Evolutionary conservation across 2,329 filamentous ascomycete genomes (phyloP), one percentile per base, ranked within the genome.

Genomic region (Aspergillus novofumigatus): DNA sequence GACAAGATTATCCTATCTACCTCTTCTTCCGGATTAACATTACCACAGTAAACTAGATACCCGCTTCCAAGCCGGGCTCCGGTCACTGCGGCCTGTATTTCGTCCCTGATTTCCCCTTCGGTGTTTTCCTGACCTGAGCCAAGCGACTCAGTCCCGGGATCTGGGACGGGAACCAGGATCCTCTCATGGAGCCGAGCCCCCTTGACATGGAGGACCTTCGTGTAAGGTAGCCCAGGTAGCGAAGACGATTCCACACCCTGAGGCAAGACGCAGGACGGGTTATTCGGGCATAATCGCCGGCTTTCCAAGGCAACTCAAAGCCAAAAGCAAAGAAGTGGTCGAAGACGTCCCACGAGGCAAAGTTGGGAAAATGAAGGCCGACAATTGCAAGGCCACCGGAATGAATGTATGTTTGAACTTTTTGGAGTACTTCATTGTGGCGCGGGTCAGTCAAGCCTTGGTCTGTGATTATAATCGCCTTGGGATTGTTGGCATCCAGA

Each of bases 161-260:
- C 4, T 5, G 29, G 11, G 10, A 32, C 10, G 4, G 66, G 65
- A 29, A 68, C 52, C 48, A 64, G 68, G n/a, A 72, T 59, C 58
- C 62, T 70, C 38, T 72, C 67, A 2, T 64, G 23, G 4, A 50
- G 55, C 26, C 49, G 47, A 20, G 66, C 65, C 47, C 65, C 52
- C 48, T 62, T 59, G 29, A 73, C 55, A 59, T 72, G 66, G 8
- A 71, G 56, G 3, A 51, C 67, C 59, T 72, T 71, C 67, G 71
- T 69, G 52, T 57, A 67, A 49, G 65, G 68, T 11, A 56, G 44
- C 5, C n/a, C 44, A 21, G 69, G 65, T 6, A 70, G 52, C 17
- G 54, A 59, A 41, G 49, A 49, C 6, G 21, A 14, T 10, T 20
- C 23, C 17, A 51, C 11, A n/a, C 20, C 53, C 17, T 28, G 21